These are phyloP conservation scores for Leptodermis oblonga DNA, from an alignment of 257 asterid genomes.

Conservation along the genomic window DNA sequence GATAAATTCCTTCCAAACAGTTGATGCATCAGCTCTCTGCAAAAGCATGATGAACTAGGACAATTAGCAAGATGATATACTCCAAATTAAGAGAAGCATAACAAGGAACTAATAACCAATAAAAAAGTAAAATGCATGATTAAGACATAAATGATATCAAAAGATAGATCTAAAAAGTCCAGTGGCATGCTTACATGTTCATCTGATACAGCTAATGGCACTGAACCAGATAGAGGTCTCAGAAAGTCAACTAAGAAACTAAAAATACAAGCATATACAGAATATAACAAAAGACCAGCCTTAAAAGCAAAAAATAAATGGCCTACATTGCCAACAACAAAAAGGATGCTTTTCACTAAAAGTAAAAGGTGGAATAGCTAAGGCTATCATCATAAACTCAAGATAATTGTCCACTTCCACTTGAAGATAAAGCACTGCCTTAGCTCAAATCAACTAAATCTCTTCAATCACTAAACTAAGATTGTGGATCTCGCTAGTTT, in stretches of 20 bases:
- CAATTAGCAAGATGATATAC: not conserved
- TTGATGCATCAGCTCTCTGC: conserved; percentile 98
- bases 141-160: not conserved
- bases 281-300: not conserved
- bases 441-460: not conserved
- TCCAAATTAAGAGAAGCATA: not conserved
- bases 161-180: not conserved
- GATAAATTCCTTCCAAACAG: conserved; percentile 96
- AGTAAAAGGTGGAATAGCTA: not conserved
- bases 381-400: not conserved
- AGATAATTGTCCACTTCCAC: not conserved
- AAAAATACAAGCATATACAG: not conserved
- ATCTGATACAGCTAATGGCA: not conserved
- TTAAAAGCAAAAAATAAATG: not conserved
- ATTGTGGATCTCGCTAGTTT: not conserved
- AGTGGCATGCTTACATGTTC: not conserved
- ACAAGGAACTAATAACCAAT: not conserved
- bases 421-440: not conserved
- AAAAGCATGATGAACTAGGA: conserved; percentile 19
- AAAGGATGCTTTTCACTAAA: not conserved
- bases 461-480: not conserved
- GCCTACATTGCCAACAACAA: not conserved
- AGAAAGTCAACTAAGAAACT: not conserved
- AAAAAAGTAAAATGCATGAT: not conserved
- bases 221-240: not conserved